Base-by-base conservation (phyloP, 1,139 yeast species). In the Candida frijolesensis region DNA sequence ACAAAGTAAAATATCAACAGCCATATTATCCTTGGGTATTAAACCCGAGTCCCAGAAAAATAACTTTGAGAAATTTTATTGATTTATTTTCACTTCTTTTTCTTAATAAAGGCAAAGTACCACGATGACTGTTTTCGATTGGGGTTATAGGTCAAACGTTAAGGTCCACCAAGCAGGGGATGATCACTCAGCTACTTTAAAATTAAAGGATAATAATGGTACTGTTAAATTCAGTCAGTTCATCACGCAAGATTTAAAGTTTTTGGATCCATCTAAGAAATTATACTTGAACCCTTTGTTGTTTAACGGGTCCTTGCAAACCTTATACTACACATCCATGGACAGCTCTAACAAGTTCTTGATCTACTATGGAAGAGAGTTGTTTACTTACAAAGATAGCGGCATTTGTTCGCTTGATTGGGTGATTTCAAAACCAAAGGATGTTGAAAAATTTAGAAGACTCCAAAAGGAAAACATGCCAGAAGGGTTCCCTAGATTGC, bases 401-500 rank as follows among this genome's bases (percentile, higher is more conserved):
- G 95, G 96, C 18, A 77, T 81, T 41, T 80, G 89, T 53, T 84
- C 96, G 10, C 82, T 87, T 18, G 97, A 91, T 68, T 89, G 89
- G 80, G 90, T 80, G 2, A 77, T 89, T 43, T 70, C 72, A 9
- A 55, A 52, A 62, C 85, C 87, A 18, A 71, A 68, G 25, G 62
- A 81, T 7, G 65, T 66, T 29, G 78, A 73, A 18, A 70, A 67
- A 14, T 88, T 89, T 68, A 63, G 75, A 8, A 64, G 71, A 48
- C 75, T 77, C 40, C 81, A 79, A 53, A 59, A 69, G 14, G 77
- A 80, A 57, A 80, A 85, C 1, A 80, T 88, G 46, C 85, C 86
- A 1, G 84, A 79, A 42, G 84, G 79, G 35, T 84, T 85, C 69
- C 97, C 97, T 5, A 80, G 83, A 55, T 77, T 86, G 57, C 95